Evolutionary conservation across 495 filamentous ascomycete species (phyloP).

Genomic region (Opeltia flavorubescens): DNA sequence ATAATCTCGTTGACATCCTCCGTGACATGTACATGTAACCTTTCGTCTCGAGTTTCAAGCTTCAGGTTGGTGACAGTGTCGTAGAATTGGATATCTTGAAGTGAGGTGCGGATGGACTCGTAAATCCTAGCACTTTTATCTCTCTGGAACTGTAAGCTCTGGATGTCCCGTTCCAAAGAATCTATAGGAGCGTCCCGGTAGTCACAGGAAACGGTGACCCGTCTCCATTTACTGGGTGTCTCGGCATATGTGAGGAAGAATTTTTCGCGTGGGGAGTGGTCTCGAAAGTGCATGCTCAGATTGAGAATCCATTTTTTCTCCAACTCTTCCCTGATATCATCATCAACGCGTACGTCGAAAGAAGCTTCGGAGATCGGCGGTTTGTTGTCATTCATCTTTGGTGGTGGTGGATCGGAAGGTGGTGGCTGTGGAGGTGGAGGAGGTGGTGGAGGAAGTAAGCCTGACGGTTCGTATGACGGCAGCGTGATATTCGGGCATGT

Average conservation of each 20-base stretch:
- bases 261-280: slow-evolving; percentile 88
- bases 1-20: slow-evolving; percentile 96
- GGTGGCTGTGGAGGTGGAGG: slow-evolving; percentile 11
- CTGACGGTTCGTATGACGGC: slow-evolving; percentile 4
- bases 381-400: slow-evolving; percentile 16
- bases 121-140: slow-evolving; percentile 95
- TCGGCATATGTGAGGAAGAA: slow-evolving; percentile 96
- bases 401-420: slow-evolving; percentile 4
- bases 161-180: slow-evolving; percentile 75
- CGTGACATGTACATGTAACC: slow-evolving; percentile 94
- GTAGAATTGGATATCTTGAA: slow-evolving; percentile 88
- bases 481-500: not conserved
- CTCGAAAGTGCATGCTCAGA: slow-evolving; percentile 95
- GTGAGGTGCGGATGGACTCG: slow-evolving; percentile 84
- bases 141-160: slow-evolving; percentile 64
- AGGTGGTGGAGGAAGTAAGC: slow-evolving; percentile 9
- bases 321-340: slow-evolving; percentile 62
- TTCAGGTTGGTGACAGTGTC: slow-evolving; percentile 93
- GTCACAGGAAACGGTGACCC: slow-evolving; percentile 87
- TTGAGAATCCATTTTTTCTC: slow-evolving; percentile 92
- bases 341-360: slow-evolving; percentile 31
- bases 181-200: slow-evolving; percentile 69
- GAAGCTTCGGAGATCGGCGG: slow-evolving; percentile 15
- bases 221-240: slow-evolving; percentile 60
- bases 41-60: slow-evolving; percentile 75